Base-by-base conservation (phyloP, 441 rosid species). In the Euphorbia schlechtendalii region DNA sequence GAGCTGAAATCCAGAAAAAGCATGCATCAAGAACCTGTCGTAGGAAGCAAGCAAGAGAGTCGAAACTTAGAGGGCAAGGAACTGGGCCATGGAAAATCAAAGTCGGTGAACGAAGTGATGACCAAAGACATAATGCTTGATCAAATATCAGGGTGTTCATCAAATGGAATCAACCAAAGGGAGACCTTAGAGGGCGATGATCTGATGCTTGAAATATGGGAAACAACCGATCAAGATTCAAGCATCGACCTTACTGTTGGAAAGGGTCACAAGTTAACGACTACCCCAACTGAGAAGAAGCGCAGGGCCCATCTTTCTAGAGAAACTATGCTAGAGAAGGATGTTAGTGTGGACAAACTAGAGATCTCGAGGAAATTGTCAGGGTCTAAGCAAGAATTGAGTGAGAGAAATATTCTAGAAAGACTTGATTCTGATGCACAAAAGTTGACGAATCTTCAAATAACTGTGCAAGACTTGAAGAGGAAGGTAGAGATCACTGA, bases 121-220 rank as follows among this genome's bases (percentile, higher is more conserved):
- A 84, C 96, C 1, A 95, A 95, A 77, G 99, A 95, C 76, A 95
- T 92, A 61, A 74, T 95, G 75, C 96, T 95, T 8, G 99, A 95
- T 76, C 95, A 91, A 75, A 74, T 79, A 32, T 95, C 98, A 5
- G 99, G 85, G 72, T 84, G 86, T 69, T 87, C 96, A 5, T 86
- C 99, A 4, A 78, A 87, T 75, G 89, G 96, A 56, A 76, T 76
- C 65, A 84, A 88, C 74, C 81, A 81, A 80, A 77, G 89, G 77
- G 93, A 79, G 68, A 76, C 85, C 70, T 41, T 66, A 15, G 87
- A 79, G 71, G 64, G 72, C 51, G 87, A 85, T 65, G 76, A 83
- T 77, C 78, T 71, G 70, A 85, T 76, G 79, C 92, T 82, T 17
- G 82, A 85, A 76, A 68, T 86, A 74, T 83, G 89, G 86, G 85